Base-by-base conservation (phyloP, 495 filamentous ascomycete species). In the Endocarpon pusillum region DNA sequence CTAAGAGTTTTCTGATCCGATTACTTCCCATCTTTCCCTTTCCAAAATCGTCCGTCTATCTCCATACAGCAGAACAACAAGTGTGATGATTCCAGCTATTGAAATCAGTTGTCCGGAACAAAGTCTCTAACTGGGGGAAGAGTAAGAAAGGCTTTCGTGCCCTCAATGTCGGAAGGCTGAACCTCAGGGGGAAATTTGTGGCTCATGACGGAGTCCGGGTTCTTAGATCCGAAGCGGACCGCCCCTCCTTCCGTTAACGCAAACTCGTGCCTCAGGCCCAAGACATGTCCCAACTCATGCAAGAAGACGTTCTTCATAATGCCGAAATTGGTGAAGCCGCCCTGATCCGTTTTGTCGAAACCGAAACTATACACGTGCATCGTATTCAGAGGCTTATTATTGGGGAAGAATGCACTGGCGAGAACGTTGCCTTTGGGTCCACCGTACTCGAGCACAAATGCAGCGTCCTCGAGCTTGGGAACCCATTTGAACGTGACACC, bases 191-290 rank as follows among this genome's bases (percentile, higher is more conserved):
- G 39, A 17, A 37, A 31, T 19, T 33, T 14, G 25, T 42, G 33
- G 17, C 26, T 35, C 39, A 42, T 42, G 7, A 42, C 39, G 2
- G 39, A 42, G 8, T n/a, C 3, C 26, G 24, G 34, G 20, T 42
- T 39, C 8, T 34, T 12, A 8, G 21, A 20, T 6, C 39, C 39
- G 17, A 42, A 19, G 21, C 19, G 23, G 6, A 42, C 23, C 11
- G 7, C 21, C 14, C 34, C 35, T 2, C 26, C 26, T 18, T 37
- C 24, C 21, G 30, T 20, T 2, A 34, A 27, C n/a, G 39, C 39
- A 27, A 39, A 38, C 21, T 42, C 39, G 21, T 42, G 39, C 8
- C 39, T 26, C 12, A 42, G 29, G 3, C 39, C 39, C 6, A 42
- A 19, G 15, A 42, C 33, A 14, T 42, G 39, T 11, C 39, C 39